Base-by-base conservation (phyloP, 192 early-diverging fungal species). In the Backusella macrospora region DNA sequence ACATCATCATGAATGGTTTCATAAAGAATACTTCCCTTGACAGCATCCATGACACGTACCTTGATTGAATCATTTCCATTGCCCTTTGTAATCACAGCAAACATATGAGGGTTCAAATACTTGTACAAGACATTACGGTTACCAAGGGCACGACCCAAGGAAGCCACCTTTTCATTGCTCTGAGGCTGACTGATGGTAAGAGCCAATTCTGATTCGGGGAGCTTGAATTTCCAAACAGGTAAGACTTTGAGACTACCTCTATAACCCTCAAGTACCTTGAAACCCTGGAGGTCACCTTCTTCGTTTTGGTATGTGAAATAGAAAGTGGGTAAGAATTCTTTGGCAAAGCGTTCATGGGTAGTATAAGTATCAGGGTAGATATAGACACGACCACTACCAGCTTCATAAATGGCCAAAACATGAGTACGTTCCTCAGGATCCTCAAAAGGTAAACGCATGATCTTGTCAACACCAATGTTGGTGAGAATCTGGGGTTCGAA, bases 81-180 rank as follows among this genome's bases (percentile, higher is more conserved):
- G 72, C 71, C 85, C 37, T 85, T 71, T 6, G 96, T 91, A 46
- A 91, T 90, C 15, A 97, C 73, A 0, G 93, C 91, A 44, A 92
- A 75, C 21, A 97, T 73, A 80, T 99, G 94, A 55, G 98, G 97
- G 82, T 96, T 98, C 71, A 98, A 86, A 83, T 98, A 99, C 81
- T 99, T 99, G 92, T 97, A 99, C n/a, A 95, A 88, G 6, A 99
- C 98, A 44, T 89, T 90, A 38, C 98, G 94, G 79, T 98, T 90
- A 65, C 96, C 98, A 13, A 98, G 88, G 6, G 98, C 95, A 15
- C 96, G 90, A 18, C 98, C 98, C 29, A 97, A 71, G 21, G 95
- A 95, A 6, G 98, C 94, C 8, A 97, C 86, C 52, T 87, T 83
- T 63, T 95, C 76, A 47, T 71, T 62, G 8, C 74, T 55, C 8